phyloP scores from a whole-genome alignment of 257 asterid species.

The Echites panduratus region DNA sequence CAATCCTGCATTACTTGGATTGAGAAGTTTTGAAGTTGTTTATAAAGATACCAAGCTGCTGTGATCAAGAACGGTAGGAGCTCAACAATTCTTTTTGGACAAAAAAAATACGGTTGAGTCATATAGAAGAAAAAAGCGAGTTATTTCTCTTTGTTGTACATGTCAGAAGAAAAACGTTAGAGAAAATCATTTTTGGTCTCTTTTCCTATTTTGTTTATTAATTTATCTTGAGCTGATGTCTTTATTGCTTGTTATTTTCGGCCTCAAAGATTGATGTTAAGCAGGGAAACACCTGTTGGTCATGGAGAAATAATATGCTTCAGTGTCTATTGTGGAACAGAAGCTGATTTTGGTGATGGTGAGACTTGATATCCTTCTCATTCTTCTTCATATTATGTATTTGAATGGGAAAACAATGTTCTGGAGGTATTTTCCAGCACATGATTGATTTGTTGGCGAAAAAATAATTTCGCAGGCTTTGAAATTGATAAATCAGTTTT shows the following conservation, averaged over 20 bases:
- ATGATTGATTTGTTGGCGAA: too few relatives aligned
- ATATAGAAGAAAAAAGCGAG: slow-evolving; percentile 37
- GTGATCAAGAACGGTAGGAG: neutral
- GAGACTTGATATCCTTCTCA: too few relatives aligned
- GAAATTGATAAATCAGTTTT: too few relatives aligned
- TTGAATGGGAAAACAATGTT: too few relatives aligned
- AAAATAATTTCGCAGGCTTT: slow-evolving; percentile 26
- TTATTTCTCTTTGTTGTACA: slow-evolving; percentile 73
- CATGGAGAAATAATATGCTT: too few relatives aligned
- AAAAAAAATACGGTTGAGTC: slow-evolving; percentile 22
- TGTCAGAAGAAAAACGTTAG: slow-evolving; percentile 36
- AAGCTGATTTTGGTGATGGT: too few relatives aligned
- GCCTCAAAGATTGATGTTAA: slow-evolving; percentile 89
- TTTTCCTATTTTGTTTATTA: neutral
- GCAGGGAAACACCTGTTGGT: slow-evolving; percentile 89
- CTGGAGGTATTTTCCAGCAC: too few relatives aligned
- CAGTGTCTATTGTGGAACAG: too few relatives aligned
- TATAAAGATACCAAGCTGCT: neutral
- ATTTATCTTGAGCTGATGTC: neutral
- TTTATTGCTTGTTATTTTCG: slow-evolving; percentile 21
- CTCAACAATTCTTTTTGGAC: slow-evolving; percentile 17
- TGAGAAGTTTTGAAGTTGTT: neutral
- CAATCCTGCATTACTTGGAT: too few relatives aligned
- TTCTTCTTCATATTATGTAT: too few relatives aligned
- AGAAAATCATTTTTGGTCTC: neutral